A percentile compares a stretch with the other conserved stretches of the same genome.
Evolutionary conservation across 1,139 yeast species (phyloP).

Genomic region (Hansenula lynferdii): DNA sequence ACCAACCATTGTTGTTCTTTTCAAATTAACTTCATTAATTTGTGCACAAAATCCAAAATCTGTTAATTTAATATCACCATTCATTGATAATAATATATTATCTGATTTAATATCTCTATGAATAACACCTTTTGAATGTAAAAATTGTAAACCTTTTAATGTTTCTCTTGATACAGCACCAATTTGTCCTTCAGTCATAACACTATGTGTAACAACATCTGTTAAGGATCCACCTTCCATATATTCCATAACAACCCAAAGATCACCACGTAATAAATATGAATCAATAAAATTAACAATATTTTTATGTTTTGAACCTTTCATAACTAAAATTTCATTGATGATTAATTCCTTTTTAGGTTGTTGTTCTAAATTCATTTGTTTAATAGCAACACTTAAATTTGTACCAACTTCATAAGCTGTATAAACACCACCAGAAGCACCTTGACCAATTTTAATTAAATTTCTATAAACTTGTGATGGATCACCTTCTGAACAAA

Average conservation of each 20-base stretch:
- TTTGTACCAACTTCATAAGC: conserved; percentile 66
- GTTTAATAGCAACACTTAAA: conserved; percentile 84
- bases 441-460: conserved; percentile 93
- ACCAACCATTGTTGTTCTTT: conserved; percentile 98
- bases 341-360: conserved; percentile 94
- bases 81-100: conserved; percentile 74
- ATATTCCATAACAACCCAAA: conserved; percentile 98
- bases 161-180: conserved; percentile 96
- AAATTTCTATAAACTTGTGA: conserved; percentile 61
- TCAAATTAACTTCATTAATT: conserved; percentile 76
- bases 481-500: conserved; percentile 91
- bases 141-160: conserved; percentile 73
- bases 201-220: conserved; percentile 91
- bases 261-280: conserved; percentile 62
- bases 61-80: conserved; percentile 87
- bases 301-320: conserved; percentile 83
- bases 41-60: conserved; percentile 89
- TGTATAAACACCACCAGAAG: conserved; percentile 95
- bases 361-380: conserved; percentile 89
- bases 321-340: conserved; percentile 92
- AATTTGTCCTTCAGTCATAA: conserved; percentile 96
- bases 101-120: conserved; percentile 97
- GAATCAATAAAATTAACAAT: conserved; percentile 92
- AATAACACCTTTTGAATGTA: conserved; percentile 91
- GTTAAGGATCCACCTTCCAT: conserved; percentile 98